A percentile compares a stretch with the other conserved stretches of the same genome.
Evolutionary conservation across 2,329 filamentous ascomycete genomes (phyloP).

Genomic region (Alternaria arbusti): DNA sequence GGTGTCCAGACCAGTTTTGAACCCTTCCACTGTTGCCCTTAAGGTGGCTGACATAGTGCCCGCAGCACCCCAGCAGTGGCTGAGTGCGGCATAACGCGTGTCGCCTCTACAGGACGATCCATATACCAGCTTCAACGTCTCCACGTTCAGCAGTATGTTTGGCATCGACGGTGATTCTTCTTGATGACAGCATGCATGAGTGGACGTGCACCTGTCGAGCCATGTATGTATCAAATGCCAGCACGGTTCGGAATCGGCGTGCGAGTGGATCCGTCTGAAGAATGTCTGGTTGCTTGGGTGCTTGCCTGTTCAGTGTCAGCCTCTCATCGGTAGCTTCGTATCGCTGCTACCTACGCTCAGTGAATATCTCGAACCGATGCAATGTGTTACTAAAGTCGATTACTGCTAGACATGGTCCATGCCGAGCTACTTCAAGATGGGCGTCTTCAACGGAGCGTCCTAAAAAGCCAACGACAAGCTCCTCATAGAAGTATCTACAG

Average conservation of each 20-base stretch:
- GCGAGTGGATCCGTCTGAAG: too few species aligned
- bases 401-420: not conserved
- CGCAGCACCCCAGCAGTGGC: not conserved
- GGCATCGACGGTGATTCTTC: not conserved
- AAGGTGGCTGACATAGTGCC: not conserved
- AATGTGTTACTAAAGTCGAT: not conserved
- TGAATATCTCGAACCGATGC: not conserved
- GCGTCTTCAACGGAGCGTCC: not conserved
- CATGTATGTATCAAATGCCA: too few species aligned
- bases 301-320: too few species aligned
- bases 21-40: too few species aligned
- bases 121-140: not conserved
- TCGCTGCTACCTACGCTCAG: not conserved
- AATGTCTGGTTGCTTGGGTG: too few species aligned
- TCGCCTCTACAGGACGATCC: not conserved
- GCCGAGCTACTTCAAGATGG: not conserved
- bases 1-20: too few species aligned
- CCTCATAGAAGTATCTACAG: not conserved
- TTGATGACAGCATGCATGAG: too few species aligned
- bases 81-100: not conserved
- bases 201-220: too few species aligned
- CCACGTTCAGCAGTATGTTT: not conserved
- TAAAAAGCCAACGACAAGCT: not conserved
- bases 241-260: too few species aligned
- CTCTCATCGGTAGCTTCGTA: too few species aligned